Evolutionary conservation across 805 yeast genomes (phyloP).

Genomic region (Wickerhamiella domercqiae): DNA sequence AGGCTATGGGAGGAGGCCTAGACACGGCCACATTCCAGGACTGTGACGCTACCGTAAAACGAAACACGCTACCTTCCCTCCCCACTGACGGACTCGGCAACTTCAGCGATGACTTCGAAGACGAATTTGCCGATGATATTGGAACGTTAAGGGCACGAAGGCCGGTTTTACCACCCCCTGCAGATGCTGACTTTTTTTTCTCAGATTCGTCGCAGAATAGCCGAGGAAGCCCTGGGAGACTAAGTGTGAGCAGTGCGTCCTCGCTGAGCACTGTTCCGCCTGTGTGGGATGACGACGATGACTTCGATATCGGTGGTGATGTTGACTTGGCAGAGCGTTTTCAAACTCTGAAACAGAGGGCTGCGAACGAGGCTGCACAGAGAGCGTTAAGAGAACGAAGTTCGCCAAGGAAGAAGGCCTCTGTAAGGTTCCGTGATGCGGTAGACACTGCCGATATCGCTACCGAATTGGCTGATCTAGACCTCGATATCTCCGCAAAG

Average conservation of each 20-base stretch:
- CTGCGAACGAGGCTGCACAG: slow-evolving; percentile 8
- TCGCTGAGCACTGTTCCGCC: slow-evolving; percentile 10
- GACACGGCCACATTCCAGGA: slow-evolving; percentile 34
- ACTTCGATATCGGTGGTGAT: slow-evolving; percentile 8
- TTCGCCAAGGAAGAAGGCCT: neutral
- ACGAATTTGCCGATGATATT: slow-evolving; percentile 13
- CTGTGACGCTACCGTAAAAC: slow-evolving; percentile 9
- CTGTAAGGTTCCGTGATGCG: slow-evolving; percentile 2
- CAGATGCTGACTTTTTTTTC: neutral
- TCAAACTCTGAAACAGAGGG: slow-evolving; percentile 9
- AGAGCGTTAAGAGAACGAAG: too few species aligned
- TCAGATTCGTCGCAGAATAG: slow-evolving; percentile 9
- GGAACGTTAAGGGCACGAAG: neutral
- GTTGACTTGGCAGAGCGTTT: slow-evolving; percentile 10
- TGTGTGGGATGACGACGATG: slow-evolving; percentile 15
- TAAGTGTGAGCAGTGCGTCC: slow-evolving; percentile 12
- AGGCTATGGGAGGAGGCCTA: slow-evolving; percentile 96
- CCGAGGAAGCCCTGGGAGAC: slow-evolving; percentile 12
- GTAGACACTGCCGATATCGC: slow-evolving; percentile 10
- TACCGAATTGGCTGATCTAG: slow-evolving; percentile 10
- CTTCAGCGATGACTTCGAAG: slow-evolving; percentile 2
- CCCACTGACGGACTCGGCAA: neutral
- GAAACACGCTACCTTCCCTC: neutral
- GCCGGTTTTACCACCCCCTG: neutral
- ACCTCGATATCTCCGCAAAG: slow-evolving; percentile 11